A percentile compares a stretch with the other conserved stretches of the same genome.
Evolutionary conservation across 2,329 filamentous ascomycete species (phyloP).

Genomic region (Alternaria gaisen): DNA sequence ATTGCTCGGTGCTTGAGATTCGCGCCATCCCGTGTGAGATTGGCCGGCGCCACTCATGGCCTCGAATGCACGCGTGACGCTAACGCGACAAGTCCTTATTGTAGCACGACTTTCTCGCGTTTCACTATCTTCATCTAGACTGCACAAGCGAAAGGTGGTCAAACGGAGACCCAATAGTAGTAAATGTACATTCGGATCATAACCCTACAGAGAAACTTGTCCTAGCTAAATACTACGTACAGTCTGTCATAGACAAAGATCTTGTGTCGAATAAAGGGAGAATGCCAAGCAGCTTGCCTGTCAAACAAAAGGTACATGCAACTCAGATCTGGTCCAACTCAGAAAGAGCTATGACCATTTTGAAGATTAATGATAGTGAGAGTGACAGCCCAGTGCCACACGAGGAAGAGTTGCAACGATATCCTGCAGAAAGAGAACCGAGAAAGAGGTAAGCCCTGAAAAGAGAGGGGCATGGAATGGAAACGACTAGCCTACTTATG

Average conservation of each 20-base stretch:
- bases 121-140: background rate
- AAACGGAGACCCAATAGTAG: no score
- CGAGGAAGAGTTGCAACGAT: background rate
- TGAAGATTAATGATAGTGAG: background rate
- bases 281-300: no score
- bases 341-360: background rate
- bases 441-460: background rate
- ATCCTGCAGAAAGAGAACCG: background rate
- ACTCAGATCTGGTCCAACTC: background rate
- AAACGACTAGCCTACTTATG: background rate
- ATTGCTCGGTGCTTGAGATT: slow-evolving; percentile 49
- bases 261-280: no score
- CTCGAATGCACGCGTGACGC: background rate
- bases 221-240: no score
- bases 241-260: no score
- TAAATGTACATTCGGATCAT: no score
- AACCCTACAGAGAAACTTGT: no score
- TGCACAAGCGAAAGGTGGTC: no score
- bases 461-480: background rate
- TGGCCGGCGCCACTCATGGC: background rate
- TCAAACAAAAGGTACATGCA: background rate
- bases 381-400: background rate
- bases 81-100: background rate
- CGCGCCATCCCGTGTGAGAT: background rate
- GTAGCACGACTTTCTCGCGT: background rate